Conservation (phyloP, 2,329 filamentous ascomycete species). For the Alternaria metachromatica region DNA sequence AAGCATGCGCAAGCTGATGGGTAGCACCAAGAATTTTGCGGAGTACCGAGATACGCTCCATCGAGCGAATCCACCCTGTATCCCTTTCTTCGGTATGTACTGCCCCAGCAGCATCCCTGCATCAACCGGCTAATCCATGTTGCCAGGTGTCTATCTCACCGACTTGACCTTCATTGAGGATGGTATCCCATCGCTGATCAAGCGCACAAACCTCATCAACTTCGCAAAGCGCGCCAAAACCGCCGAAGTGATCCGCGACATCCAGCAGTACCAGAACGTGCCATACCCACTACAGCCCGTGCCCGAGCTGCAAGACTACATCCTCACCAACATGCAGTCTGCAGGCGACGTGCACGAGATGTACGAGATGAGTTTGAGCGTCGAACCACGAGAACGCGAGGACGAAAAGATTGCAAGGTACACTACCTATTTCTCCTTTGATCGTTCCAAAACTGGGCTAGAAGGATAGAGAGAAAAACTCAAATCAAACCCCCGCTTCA, state of each 20-base stretch:
- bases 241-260: constrained; percentile 96
- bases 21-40: constrained; percentile 96
- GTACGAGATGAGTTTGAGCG: constrained; percentile 94
- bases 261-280: constrained; percentile 98
- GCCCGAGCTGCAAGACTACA: constrained; percentile 93
- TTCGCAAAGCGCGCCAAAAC: constrained; percentile 98
- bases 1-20: constrained; percentile 92
- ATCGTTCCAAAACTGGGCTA: constrained; percentile 2
- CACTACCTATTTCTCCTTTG: constrained; percentile 20
- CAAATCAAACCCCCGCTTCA: not conserved
- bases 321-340: constrained; percentile 92
- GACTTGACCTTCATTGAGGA: constrained; percentile 99
- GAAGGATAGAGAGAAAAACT: not conserved
- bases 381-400: constrained; percentile 94
- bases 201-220: constrained; percentile 96
- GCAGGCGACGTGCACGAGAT: constrained; percentile 98
- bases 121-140: not conserved
- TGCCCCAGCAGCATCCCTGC: not conserved
- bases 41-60: constrained; percentile 95
- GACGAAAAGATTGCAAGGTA: constrained; percentile 99
- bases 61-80: constrained; percentile 92
- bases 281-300: constrained; percentile 93
- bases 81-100: constrained; percentile 89
- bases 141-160: constrained; percentile 87
- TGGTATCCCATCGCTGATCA: constrained; percentile 93